Base-by-base conservation (phyloP, 2,329 filamentous ascomycete genomes). In the Trichoderma endophyticum region DNA sequence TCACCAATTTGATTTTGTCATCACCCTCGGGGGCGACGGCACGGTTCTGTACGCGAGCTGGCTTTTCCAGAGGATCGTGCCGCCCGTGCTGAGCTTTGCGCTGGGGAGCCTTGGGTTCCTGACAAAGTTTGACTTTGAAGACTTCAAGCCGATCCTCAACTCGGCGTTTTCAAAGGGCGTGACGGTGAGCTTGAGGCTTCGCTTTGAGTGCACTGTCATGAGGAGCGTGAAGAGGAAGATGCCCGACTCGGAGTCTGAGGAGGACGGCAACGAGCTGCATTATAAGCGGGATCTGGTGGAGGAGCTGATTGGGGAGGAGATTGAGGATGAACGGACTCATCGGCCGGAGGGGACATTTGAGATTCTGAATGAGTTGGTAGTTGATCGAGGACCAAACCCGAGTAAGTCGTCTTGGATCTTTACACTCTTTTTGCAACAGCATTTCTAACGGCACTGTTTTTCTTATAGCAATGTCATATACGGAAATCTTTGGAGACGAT, bases 121-220 rank as follows among this genome's bases (percentile, higher is more conserved):
- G 75, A 98, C 96, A 30, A 98, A 98, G 79, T 98, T 98, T 79
- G 95, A 98, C 80, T 99, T 95, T 80, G 89, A 90, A 15, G 84
- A 92, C 5, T 94, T 93, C 75, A 84, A 88, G 73, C 82, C 86
- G 15, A 97, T 89, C 2, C 85, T 98, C 36, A 88, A 86, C 3
- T 88, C 86, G 59, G 91, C 93, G 0, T 96, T 98, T 76, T 86
- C 84, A 54, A 91, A 97, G 72, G 96, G 96, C 7, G 92, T 98
- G 24, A 96, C 92, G 0, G 93, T 98, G 21, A 97, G 93, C 77
- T 82, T 99, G 73, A 88, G 96, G 57, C 83, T 98, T 73, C 89
- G 96, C 51, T 98, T 99, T 77, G 96, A 98, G 82, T 95, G 92
- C 32, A 98, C 94, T 0, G 88, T 98, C 32, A 98, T 98, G 95